Base-by-base conservation (phyloP, 306 rosid genomes). In the Fragaria iinumae region DNA sequence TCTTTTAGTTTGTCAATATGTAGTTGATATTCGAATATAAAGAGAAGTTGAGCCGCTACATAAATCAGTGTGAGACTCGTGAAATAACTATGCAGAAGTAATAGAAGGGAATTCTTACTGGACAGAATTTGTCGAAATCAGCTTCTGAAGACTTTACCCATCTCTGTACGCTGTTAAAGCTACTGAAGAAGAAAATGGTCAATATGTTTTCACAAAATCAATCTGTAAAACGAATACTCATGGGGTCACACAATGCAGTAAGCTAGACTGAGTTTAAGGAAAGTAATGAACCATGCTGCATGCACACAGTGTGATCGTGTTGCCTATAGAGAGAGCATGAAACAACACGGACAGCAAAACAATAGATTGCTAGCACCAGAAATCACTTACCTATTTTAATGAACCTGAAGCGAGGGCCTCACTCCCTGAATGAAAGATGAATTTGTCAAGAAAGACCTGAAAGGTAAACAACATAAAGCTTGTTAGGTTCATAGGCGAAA, bases 91-190 rank as follows among this genome's bases (percentile, higher is more conserved):
- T 64, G 52, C 60, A 29, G 20, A 57, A 62, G 67, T 25, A 70
- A n/a, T 53, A 45, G 71, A 73, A 75, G 27, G 43, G 41, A 65
- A 52, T 56, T 65, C 83, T 79, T 66, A 83, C 76, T 6, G n/a
- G 52, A 43, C 63, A 44, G 49, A n/a, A 52, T 39, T 71, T 13
- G 23, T 66, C 18, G 18, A 25, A 41, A 71, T 56, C 83, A 48
- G 75, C 66, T 67, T 38, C 38, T 68, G 60, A 13, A 36, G 48
- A 67, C 60, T 75, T n/a, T 56, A 25, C 75, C 64, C 3, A n/a
- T 75, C 67, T 52, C 23, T 29, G 71, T 45, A 48, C 27, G 34
- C 68, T 71, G 66, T 63, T 60, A 71, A 75, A 83, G 47, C 70
- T 55, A 60, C 21, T 10, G 3, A 14, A 44, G 18, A 75, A 55